Evolutionary conservation across 192 early-diverging fungal genomes (phyloP).

Genomic region (Entomortierella chlamydospora): DNA sequence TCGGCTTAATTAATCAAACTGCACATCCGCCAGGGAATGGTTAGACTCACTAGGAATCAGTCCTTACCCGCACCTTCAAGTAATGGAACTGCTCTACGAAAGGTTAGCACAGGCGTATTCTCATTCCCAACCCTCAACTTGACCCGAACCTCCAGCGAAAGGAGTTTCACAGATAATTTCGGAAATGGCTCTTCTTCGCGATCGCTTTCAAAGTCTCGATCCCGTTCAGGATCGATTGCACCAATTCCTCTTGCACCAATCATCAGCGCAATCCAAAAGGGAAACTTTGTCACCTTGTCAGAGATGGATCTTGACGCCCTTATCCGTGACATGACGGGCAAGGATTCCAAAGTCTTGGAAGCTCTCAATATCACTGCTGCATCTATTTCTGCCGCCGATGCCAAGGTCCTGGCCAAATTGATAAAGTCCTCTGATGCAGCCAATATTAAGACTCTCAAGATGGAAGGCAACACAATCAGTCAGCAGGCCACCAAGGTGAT

Average conservation of each 20-base stretch:
- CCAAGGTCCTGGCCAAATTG: constrained; percentile 51
- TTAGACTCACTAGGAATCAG: constrained; percentile 39
- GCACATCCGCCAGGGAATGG: constrained; percentile 32
- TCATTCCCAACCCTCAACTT: constrained; percentile 47
- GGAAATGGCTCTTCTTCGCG: constrained; percentile 23
- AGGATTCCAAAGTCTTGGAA: constrained; percentile 44
- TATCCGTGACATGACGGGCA: constrained; percentile 42
- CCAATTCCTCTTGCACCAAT: constrained; percentile 39
- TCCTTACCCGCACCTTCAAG: constrained; percentile 40
- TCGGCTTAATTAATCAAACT: too few species aligned
- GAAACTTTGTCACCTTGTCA: constrained; percentile 46
- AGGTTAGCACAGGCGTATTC: constrained; percentile 44
- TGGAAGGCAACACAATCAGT: constrained; percentile 52
- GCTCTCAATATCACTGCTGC: constrained; percentile 40
- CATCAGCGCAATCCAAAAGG: constrained; percentile 44
- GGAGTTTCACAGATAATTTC: constrained; percentile 7
- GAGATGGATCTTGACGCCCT: constrained; percentile 45
- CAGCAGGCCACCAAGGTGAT: constrained; percentile 50
- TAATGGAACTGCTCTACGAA: constrained; percentile 40
- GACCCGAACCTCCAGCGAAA: constrained; percentile 40
- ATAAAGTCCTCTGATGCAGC: constrained; percentile 47
- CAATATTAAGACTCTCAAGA: constrained; percentile 51
- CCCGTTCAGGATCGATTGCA: constrained; percentile 17
- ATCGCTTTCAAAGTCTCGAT: constrained; percentile 31
- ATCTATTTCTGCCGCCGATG: constrained; percentile 44